These are phyloP conservation scores for Euclidium syriacum DNA, from an alignment of 345 rosid genomes.

Conservation along the genomic window DNA sequence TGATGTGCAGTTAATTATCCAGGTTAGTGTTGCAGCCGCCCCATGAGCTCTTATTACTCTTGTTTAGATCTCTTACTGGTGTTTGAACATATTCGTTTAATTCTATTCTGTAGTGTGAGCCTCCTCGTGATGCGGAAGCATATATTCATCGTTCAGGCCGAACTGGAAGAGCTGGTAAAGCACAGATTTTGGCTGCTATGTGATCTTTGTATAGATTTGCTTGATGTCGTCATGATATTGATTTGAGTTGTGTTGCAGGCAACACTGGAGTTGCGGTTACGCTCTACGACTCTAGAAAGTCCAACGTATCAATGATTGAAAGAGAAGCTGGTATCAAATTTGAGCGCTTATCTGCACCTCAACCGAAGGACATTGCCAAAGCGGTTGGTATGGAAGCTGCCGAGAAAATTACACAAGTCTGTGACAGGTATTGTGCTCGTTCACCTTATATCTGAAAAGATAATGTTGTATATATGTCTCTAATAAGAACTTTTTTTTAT, in stretches of 20 bases:
- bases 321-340: constrained; percentile 88
- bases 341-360: constrained; percentile 80
- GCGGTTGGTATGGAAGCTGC: constrained; percentile 79
- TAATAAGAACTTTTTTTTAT: too few species aligned
- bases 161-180: constrained; percentile 94
- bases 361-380: constrained; percentile 76
- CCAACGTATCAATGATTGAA: constrained; percentile 65
- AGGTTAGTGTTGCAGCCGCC: constrained; percentile 52
- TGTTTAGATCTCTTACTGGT: not conserved
- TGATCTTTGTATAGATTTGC: not conserved
- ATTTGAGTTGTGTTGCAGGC: constrained; percentile 37
- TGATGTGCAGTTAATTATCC: constrained; percentile 93
- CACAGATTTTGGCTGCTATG: not conserved
- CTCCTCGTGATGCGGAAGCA: constrained; percentile 96
- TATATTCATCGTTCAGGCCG: constrained; percentile 98
- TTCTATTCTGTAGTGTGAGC: constrained; percentile 71
- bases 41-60: not conserved
- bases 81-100: not conserved
- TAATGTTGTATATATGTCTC: too few species aligned
- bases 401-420: constrained; percentile 61
- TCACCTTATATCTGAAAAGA: too few species aligned
- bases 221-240: not conserved
- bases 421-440: constrained; percentile 88
- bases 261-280: constrained; percentile 93
- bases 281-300: constrained; percentile 85